Evolutionary conservation across 2,329 filamentous ascomycete genomes (phyloP).

Genomic region (Orbilia javanica): DNA sequence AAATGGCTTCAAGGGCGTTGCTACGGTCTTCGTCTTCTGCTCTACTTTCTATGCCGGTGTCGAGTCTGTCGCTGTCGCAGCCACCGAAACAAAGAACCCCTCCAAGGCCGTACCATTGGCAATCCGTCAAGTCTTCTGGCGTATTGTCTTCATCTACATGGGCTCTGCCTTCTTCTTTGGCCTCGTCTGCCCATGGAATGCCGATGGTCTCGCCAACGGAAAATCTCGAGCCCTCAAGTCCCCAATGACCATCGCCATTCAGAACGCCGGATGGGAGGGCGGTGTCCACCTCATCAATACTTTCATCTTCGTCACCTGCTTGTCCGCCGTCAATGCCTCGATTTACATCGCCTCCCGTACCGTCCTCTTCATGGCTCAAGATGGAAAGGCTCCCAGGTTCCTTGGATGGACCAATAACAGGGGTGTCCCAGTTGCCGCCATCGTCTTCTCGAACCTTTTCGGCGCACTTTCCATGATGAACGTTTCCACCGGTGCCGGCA

Average conservation of each 20-base stretch:
- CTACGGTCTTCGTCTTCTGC: slow-evolving; percentile 71
- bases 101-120: slow-evolving; percentile 78
- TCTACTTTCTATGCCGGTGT: slow-evolving; percentile 80
- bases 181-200: slow-evolving; percentile 78
- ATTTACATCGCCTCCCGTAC: slow-evolving; percentile 58
- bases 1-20: slow-evolving; percentile 73
- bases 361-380: slow-evolving; percentile 53
- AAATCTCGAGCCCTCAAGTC: slow-evolving; percentile 75
- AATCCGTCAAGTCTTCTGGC: slow-evolving; percentile 80
- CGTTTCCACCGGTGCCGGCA: slow-evolving; percentile 74
- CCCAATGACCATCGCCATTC: slow-evolving; percentile 79
- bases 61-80: slow-evolving; percentile 82
- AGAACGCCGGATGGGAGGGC: slow-evolving; percentile 78
- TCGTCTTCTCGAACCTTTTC: slow-evolving; percentile 53
- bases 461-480: slow-evolving; percentile 73
- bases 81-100: slow-evolving; percentile 80
- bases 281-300: slow-evolving; percentile 77
- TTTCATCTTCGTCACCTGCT: slow-evolving; percentile 52
- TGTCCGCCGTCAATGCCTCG: slow-evolving; percentile 48
- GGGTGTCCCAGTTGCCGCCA: slow-evolving; percentile 46
- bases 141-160: slow-evolving; percentile 77
- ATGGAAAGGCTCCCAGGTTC: slow-evolving; percentile 53
- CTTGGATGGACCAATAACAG: slow-evolving; percentile 50
- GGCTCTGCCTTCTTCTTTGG: slow-evolving; percentile 81
- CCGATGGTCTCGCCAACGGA: slow-evolving; percentile 73